Base-by-base conservation (phyloP, 352 stramenopile genomes). In the Phytopythium oedochilum region DNA sequence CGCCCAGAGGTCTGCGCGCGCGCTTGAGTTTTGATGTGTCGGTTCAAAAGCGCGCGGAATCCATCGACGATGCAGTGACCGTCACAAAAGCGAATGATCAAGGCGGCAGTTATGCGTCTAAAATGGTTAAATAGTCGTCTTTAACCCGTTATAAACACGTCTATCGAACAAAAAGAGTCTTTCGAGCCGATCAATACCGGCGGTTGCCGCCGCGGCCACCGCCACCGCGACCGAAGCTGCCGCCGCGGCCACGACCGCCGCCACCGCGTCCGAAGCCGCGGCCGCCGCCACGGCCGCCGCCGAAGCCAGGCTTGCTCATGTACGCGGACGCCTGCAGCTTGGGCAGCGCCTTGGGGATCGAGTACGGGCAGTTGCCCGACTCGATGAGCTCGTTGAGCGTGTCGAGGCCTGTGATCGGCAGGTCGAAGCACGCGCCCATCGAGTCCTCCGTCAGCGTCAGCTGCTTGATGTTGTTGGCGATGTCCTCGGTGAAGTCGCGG, bases 381-480 rank as follows among this genome's bases (percentile, higher is more conserved):
- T 94, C 84, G 49, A 97, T 93, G 25, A 87, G 71, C 34, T 88
- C 66, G 40, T 95, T 73, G 3, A 97, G 46, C 10, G 68, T 23
- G 26, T 83, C 64, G 32, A 96, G 61, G 22, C 67, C 82, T 17
- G 76, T 66, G 17, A 82, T 66, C 0, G 87, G 86, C 31, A 98
- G 64, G 54, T 98, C 93, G 58, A 98, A 97, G 58, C 95, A 92
- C 23, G 88, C 91, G 23, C 83, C 85, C 79, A 90, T 88, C 17
- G 70, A 68, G 66, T 97, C 91, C 32, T 86, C 88, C 12, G 83
- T 92, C 29, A 98, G 64, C 50, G 86, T 92, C 71, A 97, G 75
- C 67, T 95, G 90, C 66, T 94, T 94, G 42, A 98, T 83, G 45
- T 90, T 70, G 17, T 85, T 83, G 18, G 86, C 71, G 23, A 85